Evolutionary conservation across 352 stramenopile species (phyloP).

Genomic region (Globisporangium megalacanthum): DNA sequence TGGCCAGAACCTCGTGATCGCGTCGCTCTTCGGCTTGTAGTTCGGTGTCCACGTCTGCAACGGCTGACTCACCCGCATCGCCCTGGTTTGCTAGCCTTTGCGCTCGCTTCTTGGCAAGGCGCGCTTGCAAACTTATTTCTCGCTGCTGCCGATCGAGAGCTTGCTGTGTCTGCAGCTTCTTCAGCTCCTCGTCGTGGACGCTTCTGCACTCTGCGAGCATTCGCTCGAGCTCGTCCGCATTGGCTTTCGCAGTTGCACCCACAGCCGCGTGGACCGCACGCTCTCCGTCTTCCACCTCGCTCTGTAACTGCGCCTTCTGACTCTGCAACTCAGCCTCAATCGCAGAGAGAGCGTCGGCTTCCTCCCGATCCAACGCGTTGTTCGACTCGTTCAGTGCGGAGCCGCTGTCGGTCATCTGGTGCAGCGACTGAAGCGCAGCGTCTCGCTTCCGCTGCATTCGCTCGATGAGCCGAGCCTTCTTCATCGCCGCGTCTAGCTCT

Average conservation of each 20-base stretch:
- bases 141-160: slow-evolving; percentile 27
- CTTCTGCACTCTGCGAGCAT: slow-evolving; percentile 29
- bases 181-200: slow-evolving; percentile 22
- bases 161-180: slow-evolving; percentile 23
- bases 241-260: slow-evolving; percentile 10
- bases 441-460: slow-evolving; percentile 26
- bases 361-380: slow-evolving; percentile 18
- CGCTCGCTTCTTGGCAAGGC: slow-evolving; percentile 25
- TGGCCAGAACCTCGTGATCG: neutral
- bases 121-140: slow-evolving; percentile 35
- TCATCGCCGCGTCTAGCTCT: slow-evolving; percentile 21
- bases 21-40: slow-evolving; percentile 7
- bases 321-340: slow-evolving; percentile 24
- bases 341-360: slow-evolving; percentile 21
- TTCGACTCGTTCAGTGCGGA: slow-evolving; percentile 1
- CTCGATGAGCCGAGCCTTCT: slow-evolving; percentile 25
- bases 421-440: neutral
- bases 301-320: slow-evolving; percentile 12
- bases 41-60: neutral
- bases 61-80: neutral
- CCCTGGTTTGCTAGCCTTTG: neutral
- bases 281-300: slow-evolving; percentile 11
- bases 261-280: slow-evolving; percentile 8
- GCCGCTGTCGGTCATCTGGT: neutral
- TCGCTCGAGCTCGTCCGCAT: slow-evolving; percentile 23